phyloP scores from a whole-genome alignment of 306 rosid genomes.

The Cicer arietinum region DNA sequence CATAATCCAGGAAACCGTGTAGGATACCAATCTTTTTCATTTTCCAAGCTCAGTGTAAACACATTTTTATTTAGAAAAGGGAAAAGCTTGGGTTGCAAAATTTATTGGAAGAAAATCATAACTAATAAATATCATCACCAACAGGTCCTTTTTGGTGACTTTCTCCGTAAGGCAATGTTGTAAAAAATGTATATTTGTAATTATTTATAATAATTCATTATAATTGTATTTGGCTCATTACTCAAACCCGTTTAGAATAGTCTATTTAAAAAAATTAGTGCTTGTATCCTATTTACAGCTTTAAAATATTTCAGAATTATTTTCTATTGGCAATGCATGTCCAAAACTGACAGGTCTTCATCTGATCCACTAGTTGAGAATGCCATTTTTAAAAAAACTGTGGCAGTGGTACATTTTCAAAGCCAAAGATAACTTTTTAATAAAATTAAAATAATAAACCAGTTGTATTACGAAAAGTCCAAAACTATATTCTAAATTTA shows the following conservation, averaged over 20 bases:
- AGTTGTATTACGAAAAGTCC: slow-evolving; percentile 12
- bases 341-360: slow-evolving; percentile 4
- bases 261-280: too few species aligned
- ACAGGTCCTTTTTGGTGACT: slow-evolving; percentile 11
- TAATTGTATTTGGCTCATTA: too few species aligned
- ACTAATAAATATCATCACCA: neutral
- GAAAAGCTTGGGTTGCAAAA: neutral
- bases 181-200: too few species aligned
- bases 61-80: neutral
- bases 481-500: slow-evolving; percentile 36
- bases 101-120: neutral
- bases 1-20: slow-evolving; percentile 16
- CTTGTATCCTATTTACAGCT: too few species aligned
- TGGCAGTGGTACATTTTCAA: neutral
- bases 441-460: slow-evolving; percentile 10
- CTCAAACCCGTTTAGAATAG: too few species aligned
- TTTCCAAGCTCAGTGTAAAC: slow-evolving; percentile 9
- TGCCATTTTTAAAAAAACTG: neutral
- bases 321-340: neutral
- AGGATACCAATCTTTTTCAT: slow-evolving; percentile 5
- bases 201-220: too few species aligned
- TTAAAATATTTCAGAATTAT: too few species aligned
- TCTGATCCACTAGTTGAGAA: slow-evolving; percentile 24
- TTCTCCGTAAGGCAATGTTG: slow-evolving; percentile 2
- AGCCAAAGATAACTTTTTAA: neutral